These are phyloP conservation scores for Cydonia oblonga DNA, from an alignment of 331 rosid species.

Conservation along the genomic window DNA sequence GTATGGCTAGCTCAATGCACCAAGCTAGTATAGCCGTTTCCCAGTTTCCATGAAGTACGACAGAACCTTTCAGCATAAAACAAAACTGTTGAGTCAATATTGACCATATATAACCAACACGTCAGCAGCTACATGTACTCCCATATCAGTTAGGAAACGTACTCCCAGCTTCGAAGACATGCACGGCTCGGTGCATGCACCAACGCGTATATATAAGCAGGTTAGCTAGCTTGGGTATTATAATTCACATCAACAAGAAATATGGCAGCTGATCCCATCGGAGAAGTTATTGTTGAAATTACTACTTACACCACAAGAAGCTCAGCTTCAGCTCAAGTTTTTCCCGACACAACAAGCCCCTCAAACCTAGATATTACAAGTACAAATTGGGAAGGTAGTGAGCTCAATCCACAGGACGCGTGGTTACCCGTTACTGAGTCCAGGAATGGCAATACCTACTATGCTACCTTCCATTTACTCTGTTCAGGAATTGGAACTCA, in stretches of 20 bases:
- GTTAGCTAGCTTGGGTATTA: background rate
- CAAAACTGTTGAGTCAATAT: too few species aligned
- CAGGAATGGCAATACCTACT: constrained; percentile 34
- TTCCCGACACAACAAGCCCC: background rate
- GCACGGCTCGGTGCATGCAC: background rate
- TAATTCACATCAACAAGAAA: background rate
- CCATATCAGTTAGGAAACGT: too few species aligned
- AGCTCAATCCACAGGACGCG: constrained; percentile 23
- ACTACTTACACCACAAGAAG: background rate
- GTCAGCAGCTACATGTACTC: too few species aligned
- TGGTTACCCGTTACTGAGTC: constrained; percentile 66
- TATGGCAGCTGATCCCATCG: background rate
- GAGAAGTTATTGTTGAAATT: background rate
- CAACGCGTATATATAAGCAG: background rate
- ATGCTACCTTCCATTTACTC: constrained; percentile 33
- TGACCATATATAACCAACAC: too few species aligned
- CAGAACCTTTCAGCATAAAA: too few species aligned
- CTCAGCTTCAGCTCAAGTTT: background rate
- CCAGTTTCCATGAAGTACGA: too few species aligned
- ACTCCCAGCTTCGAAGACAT: too few species aligned
- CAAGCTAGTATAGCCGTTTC: too few species aligned
- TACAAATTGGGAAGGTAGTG: background rate
- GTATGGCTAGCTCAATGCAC: too few species aligned
- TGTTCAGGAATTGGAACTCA: constrained; percentile 52
- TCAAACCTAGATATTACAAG: background rate